Evolutionary conservation across 768 basidiomycete genomes (phyloP).

Genomic region (Hericium coralloides): DNA sequence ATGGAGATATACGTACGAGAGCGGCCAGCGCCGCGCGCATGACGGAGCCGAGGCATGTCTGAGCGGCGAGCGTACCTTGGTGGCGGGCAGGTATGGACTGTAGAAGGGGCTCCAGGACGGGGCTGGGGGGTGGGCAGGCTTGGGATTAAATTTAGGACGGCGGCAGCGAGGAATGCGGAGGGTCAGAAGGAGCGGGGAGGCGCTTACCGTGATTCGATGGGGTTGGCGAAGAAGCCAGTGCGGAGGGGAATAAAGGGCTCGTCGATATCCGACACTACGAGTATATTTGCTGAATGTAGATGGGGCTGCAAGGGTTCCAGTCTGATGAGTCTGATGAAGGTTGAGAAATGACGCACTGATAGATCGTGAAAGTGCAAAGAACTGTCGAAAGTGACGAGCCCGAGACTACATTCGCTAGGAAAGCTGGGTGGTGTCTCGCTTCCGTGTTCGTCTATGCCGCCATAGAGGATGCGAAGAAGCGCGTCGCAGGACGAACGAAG

Average conservation of each 20-base stretch:
- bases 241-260: conserved; percentile 82
- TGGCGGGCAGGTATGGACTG: conserved; percentile 55
- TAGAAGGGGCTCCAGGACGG: conserved; percentile 59
- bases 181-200: background rate
- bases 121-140: conserved; percentile 25
- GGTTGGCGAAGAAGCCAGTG: conserved; percentile 69
- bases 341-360: conserved; percentile 45
- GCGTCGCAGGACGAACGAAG: conserved; percentile 55
- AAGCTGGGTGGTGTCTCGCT: conserved; percentile 37
- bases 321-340: background rate
- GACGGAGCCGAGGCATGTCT: conserved; percentile 72
- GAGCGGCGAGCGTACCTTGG: conserved; percentile 33
- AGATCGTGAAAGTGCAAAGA: conserved; percentile 85
- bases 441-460: conserved; percentile 34
- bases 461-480: conserved; percentile 59
- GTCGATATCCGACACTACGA: conserved; percentile 84
- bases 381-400: conserved; percentile 75
- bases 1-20: conserved; percentile 34
- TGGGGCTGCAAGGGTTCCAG: conserved; percentile 20
- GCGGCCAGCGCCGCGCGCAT: conserved; percentile 63
- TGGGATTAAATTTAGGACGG: conserved; percentile 8
- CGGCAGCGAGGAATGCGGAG: background rate
- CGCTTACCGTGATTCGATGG: conserved; percentile 53
- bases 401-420: conserved; percentile 48
- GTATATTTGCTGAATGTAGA: conserved; percentile 32